phyloP scores from a whole-genome alignment of 2,329 filamentous ascomycete species.

The Aspergillus caelatus region DNA sequence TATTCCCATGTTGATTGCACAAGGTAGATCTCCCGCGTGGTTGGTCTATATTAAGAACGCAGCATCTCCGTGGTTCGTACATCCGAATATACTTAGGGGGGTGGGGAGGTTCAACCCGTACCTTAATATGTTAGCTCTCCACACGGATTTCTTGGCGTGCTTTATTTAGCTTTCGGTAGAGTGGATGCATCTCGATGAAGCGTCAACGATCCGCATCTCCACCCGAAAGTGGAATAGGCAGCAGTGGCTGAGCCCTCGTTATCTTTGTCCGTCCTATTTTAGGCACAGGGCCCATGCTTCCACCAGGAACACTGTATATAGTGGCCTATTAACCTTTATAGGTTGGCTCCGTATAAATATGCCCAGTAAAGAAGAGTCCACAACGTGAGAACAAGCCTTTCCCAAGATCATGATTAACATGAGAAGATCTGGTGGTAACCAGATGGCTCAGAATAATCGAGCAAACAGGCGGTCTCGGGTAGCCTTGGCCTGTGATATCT shows the following conservation, averaged over 20 bases:
- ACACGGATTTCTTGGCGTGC: neutral
- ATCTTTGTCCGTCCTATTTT: neutral
- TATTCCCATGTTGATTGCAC: neutral
- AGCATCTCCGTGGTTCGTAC: neutral
- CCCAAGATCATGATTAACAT: neutral
- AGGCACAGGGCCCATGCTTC: neutral
- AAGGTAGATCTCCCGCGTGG: neutral
- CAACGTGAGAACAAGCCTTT: neutral
- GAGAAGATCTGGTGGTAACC: neutral
- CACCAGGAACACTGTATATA: neutral
- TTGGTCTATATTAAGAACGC: neutral
- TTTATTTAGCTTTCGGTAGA: neutral
- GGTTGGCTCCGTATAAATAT: neutral
- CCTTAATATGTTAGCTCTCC: neutral
- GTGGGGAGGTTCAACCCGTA: neutral
- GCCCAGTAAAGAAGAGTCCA: neutral
- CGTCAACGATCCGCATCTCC: neutral
- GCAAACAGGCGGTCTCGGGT: constrained; percentile 40
- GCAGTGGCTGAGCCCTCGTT: neutral
- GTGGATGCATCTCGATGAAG: neutral
- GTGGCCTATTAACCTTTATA: neutral
- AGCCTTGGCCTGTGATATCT: constrained; percentile 44
- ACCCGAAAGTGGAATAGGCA: neutral
- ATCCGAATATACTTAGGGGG: neutral
- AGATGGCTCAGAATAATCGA: neutral